These are phyloP conservation scores for Aspergillus sp. DNA, from an alignment of 2,329 filamentous ascomycete species.

Conservation along the genomic window DNA sequence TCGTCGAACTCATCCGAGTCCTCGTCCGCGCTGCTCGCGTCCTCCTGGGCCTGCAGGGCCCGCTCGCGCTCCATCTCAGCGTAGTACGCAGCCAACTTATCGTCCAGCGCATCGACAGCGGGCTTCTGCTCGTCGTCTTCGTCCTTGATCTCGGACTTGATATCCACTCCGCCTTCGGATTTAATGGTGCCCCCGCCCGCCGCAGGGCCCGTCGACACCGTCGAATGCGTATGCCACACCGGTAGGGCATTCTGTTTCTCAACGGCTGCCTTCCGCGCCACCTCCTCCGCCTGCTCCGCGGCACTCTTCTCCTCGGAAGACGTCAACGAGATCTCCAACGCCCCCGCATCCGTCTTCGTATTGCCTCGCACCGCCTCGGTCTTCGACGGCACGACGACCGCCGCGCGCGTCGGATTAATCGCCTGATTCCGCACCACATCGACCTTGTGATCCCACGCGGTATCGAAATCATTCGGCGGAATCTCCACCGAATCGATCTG, in stretches of 20 bases:
- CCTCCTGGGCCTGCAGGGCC: conserved; percentile 41
- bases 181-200: conserved; percentile 28
- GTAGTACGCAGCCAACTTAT: conserved; percentile 49
- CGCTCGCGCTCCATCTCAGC: conserved; percentile 47
- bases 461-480: conserved; percentile 50
- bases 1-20: conserved; percentile 42
- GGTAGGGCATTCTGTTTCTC: conserved; percentile 54
- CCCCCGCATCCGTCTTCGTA: conserved; percentile 43
- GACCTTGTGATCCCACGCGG: conserved; percentile 49
- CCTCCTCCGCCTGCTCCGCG: conserved; percentile 49
- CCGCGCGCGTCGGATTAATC: conserved; percentile 41
- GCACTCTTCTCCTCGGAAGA: conserved; percentile 50
- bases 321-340: conserved; percentile 51
- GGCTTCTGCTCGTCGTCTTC: conserved; percentile 45
- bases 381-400: conserved; percentile 41
- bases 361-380: conserved; percentile 43
- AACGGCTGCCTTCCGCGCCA: conserved; percentile 47
- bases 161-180: conserved; percentile 29
- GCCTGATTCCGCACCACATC: conserved; percentile 45
- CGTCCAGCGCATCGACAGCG: conserved; percentile 43
- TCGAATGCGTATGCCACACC: conserved; percentile 54
- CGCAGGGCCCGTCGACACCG: conserved; percentile 37
- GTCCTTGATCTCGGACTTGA: conserved; percentile 43
- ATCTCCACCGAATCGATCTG: conserved; percentile 50
- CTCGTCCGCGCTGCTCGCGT: conserved; percentile 42